Conservation (phyloP, 164 flowering plant genomes). For the Aristolochia fimbriata region DNA sequence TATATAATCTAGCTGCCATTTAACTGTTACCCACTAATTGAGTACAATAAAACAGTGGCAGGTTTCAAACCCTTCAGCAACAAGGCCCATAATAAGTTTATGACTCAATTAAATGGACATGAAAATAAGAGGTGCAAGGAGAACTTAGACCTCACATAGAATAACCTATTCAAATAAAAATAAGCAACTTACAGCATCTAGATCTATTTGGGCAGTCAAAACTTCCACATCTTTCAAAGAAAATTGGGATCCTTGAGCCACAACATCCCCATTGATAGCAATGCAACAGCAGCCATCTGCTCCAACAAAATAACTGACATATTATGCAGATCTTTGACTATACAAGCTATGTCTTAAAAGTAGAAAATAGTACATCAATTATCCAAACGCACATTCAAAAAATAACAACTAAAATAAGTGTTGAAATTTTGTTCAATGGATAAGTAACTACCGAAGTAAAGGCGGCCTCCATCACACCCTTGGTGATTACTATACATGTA, state of each 20-base stretch:
- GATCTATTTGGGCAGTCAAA: constrained; percentile 80
- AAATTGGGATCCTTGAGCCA: constrained; percentile 95
- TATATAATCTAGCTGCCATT: no score
- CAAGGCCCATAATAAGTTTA: no score
- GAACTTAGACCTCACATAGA: neutral
- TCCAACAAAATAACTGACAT: constrained; percentile 3
- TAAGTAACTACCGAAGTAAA: constrained; percentile 61
- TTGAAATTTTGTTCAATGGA: neutral
- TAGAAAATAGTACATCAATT: no score
- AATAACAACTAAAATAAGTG: neutral
- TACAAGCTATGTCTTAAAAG: no score
- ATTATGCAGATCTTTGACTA: neutral
- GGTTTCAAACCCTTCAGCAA: no score
- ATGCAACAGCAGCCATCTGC: constrained; percentile 88
- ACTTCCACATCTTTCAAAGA: constrained; percentile 94
- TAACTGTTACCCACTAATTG: no score
- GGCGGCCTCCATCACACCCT: constrained; percentile 98
- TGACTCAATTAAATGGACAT: no score
- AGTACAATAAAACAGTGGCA: no score
- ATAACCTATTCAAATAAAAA: neutral
- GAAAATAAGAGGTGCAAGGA: neutral
- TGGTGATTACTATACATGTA: constrained; percentile 97
- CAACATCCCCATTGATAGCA: constrained; percentile 84
- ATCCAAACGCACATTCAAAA: neutral
- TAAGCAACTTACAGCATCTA: constrained; percentile 63